Conservation (phyloP, 345 rosid species). For the Lepidium didymum region DNA sequence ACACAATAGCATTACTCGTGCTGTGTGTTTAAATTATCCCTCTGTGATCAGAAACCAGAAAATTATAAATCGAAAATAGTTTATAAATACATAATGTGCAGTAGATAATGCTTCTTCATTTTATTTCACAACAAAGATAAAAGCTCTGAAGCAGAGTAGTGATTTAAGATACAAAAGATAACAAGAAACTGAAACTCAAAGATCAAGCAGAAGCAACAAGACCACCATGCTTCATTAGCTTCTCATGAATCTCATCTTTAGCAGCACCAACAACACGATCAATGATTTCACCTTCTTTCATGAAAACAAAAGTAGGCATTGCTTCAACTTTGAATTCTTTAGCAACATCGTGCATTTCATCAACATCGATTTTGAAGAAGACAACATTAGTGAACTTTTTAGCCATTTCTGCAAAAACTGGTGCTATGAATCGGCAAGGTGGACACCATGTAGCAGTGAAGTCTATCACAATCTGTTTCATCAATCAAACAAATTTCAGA, state of each 20-base stretch:
- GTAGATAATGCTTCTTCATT: background rate
- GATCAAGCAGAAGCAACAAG: conserved; percentile 37
- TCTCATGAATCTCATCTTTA: conserved; percentile 47
- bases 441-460: conserved; percentile 72
- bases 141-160: background rate
- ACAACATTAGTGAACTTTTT: conserved; percentile 35
- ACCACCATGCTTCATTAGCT: conserved; percentile 39
- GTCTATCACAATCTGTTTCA: conserved; percentile 50
- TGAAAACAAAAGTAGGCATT: conserved; percentile 59
- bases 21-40: conserved; percentile 1
- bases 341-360: conserved; percentile 58
- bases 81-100: background rate
- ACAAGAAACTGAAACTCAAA: background rate
- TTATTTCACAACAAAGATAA: background rate
- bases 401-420: conserved; percentile 49
- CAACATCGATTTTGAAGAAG: conserved; percentile 77
- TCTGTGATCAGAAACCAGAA: background rate
- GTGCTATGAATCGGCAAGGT: conserved; percentile 65
- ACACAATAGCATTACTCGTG: conserved; percentile 23
- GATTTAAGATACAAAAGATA: background rate
- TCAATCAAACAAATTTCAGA: background rate
- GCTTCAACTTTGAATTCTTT: conserved; percentile 53
- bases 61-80: background rate
- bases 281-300: conserved; percentile 47
- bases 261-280: conserved; percentile 57